Evolutionary conservation across 805 yeast species (phyloP), one percentile per base, ranked within the genome.

Genomic region (Kodamaea laetipori): DNA sequence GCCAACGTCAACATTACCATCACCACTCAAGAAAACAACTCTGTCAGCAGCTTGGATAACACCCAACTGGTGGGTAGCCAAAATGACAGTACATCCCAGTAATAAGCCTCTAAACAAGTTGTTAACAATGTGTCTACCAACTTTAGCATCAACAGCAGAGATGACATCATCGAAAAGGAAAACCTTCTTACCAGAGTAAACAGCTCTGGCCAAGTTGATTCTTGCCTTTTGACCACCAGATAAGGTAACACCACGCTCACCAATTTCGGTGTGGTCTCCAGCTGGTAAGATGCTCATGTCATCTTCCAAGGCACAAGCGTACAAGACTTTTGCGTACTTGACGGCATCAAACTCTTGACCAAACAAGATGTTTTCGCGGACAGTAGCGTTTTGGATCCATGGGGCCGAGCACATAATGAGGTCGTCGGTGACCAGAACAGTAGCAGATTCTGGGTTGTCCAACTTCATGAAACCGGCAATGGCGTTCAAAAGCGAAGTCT

Each of bases 221-320:
- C 76, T 56, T 17, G 76, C 74, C 51, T 69, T 69, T 55, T 71
- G 76, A 12, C 76, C 76, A 18, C 76, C 76, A 27, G 74, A 68
- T 33, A 71, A 61, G 1, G 72, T 71, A 39, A 70, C 59, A 43
- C 76, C 76, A 45, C 72, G 59, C 54, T 71, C 76, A 41, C 76
- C 75, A 43, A 71, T 66, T 52, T 71, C 75, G 13, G 75, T 70
- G 35, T 52, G 44, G 51, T 71, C 76, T 10, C 65, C 59, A 26
- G 66, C 67, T 4, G 70, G 68, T 39, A 71, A 58, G 18, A 44
- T 47, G 7, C 44, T 48, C 49, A 71, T 53, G 52, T 70, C 76
- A 10, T 66, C 71, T 31, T 63, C 65, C 45, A 71, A 64, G 31
- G 68, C 67, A 58, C 75, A 71, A 4, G 74, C 71, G 34, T 52